Percentiles rank a stretch among this genome's conserved stretches.
These are phyloP conservation scores for Bipolaris victoriae DNA, from an alignment of 2,329 filamentous ascomycete genomes.

Conservation along the genomic window DNA sequence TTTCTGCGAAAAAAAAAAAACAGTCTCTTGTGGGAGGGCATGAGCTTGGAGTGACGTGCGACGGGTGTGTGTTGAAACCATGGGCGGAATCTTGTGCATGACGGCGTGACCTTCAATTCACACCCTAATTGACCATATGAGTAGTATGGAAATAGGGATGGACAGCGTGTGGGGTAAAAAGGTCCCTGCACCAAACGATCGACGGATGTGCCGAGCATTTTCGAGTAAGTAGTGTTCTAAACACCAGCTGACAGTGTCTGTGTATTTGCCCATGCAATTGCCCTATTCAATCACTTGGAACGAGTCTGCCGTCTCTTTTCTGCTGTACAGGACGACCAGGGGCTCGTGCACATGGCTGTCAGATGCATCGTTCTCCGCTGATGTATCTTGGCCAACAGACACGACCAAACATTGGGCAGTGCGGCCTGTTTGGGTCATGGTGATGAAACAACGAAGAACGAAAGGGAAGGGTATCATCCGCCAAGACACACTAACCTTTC, in stretches of 20 bases:
- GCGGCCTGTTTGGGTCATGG: slow-evolving; percentile 2
- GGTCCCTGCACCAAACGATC: slow-evolving; percentile 6
- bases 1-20: too few species aligned
- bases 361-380: too few species aligned
- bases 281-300: not conserved
- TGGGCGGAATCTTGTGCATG: slow-evolving; percentile 2
- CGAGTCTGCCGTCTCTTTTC: not conserved
- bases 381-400: too few species aligned
- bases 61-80: not conserved
- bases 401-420: not conserved
- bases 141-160: slow-evolving; percentile 12
- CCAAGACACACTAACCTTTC: slow-evolving; percentile 10
- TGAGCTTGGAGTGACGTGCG: not conserved
- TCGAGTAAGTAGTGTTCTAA: not conserved
- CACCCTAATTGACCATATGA: slow-evolving; percentile 1
- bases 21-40: too few species aligned
- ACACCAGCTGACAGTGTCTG: not conserved
- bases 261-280: not conserved
- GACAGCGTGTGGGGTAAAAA: slow-evolving; percentile 22
- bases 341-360: not conserved
- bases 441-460: slow-evolving; percentile 11
- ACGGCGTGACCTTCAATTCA: slow-evolving; percentile 2
- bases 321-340: not conserved
- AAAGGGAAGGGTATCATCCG: slow-evolving; percentile 2
- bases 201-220: slow-evolving; percentile 10